A percentile compares a stretch with the other conserved stretches of the same genome.
phyloP scores from a whole-genome alignment of 768 basidiomycete genomes.

The Termitomyces sp. region DNA sequence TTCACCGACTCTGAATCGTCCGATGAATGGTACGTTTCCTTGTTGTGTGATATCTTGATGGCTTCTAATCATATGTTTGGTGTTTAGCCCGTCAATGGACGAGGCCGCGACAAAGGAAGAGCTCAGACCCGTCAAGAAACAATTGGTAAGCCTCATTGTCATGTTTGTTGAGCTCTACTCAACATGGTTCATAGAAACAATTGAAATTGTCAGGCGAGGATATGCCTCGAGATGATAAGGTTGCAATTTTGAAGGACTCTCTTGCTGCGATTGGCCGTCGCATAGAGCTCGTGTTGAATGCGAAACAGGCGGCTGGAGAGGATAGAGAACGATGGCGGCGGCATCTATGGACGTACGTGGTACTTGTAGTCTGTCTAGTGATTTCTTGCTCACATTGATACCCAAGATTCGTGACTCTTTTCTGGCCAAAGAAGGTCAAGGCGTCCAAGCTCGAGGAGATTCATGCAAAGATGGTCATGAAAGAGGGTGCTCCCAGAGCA shows the following conservation, averaged over 20 bases:
- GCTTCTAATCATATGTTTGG: slow-evolving; percentile 7
- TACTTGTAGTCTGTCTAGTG: not conserved
- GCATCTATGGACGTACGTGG: slow-evolving; percentile 93
- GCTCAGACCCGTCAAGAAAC: slow-evolving; percentile 93
- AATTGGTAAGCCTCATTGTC: slow-evolving; percentile 55
- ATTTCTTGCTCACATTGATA: slow-evolving; percentile 4
- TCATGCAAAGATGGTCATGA: slow-evolving; percentile 94
- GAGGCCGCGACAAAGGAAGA: slow-evolving; percentile 91
- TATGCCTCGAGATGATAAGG: slow-evolving; percentile 94
- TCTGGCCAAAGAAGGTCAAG: slow-evolving; percentile 98
- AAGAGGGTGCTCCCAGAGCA: slow-evolving; percentile 68
- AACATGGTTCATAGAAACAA: slow-evolving; percentile 64
- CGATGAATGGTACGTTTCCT: slow-evolving; percentile 78
- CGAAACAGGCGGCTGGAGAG: slow-evolving; percentile 76
- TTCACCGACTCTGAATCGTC: slow-evolving; percentile 94
- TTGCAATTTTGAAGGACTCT: slow-evolving; percentile 93
- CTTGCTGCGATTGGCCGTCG: slow-evolving; percentile 89
- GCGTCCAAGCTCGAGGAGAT: slow-evolving; percentile 92
- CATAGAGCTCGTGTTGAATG: slow-evolving; percentile 78
- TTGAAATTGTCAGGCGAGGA: slow-evolving; percentile 91
- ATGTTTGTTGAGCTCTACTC: not conserved
- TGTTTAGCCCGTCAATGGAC: slow-evolving; percentile 87
- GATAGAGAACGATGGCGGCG: slow-evolving; percentile 86
- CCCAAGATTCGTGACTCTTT: slow-evolving; percentile 84
- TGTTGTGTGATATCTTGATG: not conserved